Evolutionary conservation across 208 protist species (phyloP), one percentile per base, ranked within the genome.

Genomic region (Crithidia mellificae): DNA sequence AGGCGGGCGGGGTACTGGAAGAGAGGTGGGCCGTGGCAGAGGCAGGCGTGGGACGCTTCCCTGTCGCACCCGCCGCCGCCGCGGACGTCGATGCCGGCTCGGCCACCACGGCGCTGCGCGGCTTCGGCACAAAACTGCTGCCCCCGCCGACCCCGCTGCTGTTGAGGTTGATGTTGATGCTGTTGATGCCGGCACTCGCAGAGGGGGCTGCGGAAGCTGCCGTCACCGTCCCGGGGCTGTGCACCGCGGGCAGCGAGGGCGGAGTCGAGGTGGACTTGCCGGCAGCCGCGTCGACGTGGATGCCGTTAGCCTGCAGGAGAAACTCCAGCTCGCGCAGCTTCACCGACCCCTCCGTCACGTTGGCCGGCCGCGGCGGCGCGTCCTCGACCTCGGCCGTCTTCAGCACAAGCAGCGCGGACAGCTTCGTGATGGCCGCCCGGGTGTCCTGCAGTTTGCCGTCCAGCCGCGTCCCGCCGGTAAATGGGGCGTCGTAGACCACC

Each of bases 401-500:
- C 41, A 94, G 70, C 34, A 94, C 88, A 19, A 97, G 83, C 54
- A 97, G 77, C 32, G 76, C 70, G 14, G 77, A 53, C 50, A 91
- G 67, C 69, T 90, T 93, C 34, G 77, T 80, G 38, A 97, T 80
- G 46, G 81, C 85, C 1, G 86, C 92, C 36, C 92, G 85, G 44
- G 67, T 81, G 38, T 82, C 74, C 46, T 72, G 52, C 22, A 95
- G 81, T 17, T 90, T 75, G 5, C 92, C 92, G 41, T 86, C 87
- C n/a, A 97, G 82, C 25, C 71, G 68, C 11, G 74, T 83, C 8
- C 88, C 90, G 11, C 86, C 86, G n/a, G 79, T 83, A 80, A 95
- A 97, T 14, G 80, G 71, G 39, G 77, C 63, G 75, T 97, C 92
- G 78, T 93, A 94, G 17, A 97, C 81, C 30, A 97, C 90, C 68